Base-by-base conservation (phyloP, 768 basidiomycete species). In the Podaxis sp. region DNA sequence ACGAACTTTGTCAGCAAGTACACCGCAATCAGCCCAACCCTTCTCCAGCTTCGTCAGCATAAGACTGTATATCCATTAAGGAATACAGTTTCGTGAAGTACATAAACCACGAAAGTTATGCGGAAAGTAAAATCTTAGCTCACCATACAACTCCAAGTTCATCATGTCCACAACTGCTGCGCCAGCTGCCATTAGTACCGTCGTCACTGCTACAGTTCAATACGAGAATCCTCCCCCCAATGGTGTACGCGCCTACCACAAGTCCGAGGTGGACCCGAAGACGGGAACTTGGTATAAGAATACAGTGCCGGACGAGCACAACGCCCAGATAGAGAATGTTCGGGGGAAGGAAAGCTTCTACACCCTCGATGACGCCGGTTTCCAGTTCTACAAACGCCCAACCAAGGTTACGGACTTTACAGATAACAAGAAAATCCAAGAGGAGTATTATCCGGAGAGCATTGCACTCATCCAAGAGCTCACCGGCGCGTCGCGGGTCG, bases 371-470 rank as follows among this genome's bases (percentile, higher is more conserved):
- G 79, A 70, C 1, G 71, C 79, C 8, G 84, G 85, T 3, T 87
- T 84, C 73, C 79, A 82, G 68, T 82, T 70, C 59, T 72, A 65
- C 53, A 57, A 61, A 15, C 63, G 66, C 36, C 68, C 80, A 2
- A 70, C 81, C 0, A 76, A 79, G 59, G 78, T 82, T 61, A 79
- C 72, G 4, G 66, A 78, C 1, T 87, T 87, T 69, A 12, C 15
- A 12, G 57, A 67, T 33, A 63, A 66, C 68, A 15, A 74, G 78
- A 80, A 78, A 36, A 77, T 88, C 43, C 65, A 77, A 66, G 68
- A 65, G 41, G 82, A 82, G 55, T 89, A 88, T 69, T 87, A 87
- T 67, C 77, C 79, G 1, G 86, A 88, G 72, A 82, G 82, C 64
- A 74, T 77, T 25, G 81, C 82, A 66, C 70, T 86, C 33, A 73